These are phyloP conservation scores for Helotiales sp. DNA, from an alignment of 2,329 filamentous ascomycete species.

Conservation along the genomic window DNA sequence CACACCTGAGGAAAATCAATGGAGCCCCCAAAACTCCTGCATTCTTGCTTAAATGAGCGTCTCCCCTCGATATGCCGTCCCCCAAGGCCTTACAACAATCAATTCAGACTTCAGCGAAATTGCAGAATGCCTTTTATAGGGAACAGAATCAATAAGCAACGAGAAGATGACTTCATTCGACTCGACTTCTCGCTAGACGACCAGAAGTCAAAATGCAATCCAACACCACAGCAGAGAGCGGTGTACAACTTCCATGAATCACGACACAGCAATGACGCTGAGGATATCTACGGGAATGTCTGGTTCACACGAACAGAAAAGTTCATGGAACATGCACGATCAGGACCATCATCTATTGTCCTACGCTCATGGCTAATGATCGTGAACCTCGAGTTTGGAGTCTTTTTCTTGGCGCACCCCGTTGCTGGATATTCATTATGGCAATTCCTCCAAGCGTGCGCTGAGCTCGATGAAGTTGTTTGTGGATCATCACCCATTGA, in stretches of 20 bases:
- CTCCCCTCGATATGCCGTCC: too few relatives aligned
- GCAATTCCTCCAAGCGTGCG: slow-evolving; percentile 13
- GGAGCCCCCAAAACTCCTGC: too few relatives aligned
- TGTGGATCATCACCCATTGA: not conserved
- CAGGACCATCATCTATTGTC: not conserved
- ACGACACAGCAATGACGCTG: slow-evolving; percentile 6
- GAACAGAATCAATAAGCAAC: not conserved
- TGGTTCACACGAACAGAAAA: slow-evolving; percentile 4
- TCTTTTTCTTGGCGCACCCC: slow-evolving; percentile 11
- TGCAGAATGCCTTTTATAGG: not conserved
- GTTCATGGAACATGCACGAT: not conserved
- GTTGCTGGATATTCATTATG: slow-evolving; percentile 13
- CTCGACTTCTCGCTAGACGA: not conserved
- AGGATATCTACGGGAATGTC: slow-evolving; percentile 10
- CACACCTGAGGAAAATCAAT: too few relatives aligned
- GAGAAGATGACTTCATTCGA: not conserved
- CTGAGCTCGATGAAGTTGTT: slow-evolving; percentile 10
- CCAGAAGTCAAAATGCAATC: not conserved
- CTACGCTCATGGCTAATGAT: not conserved
- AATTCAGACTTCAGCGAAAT: not conserved
- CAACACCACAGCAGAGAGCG: slow-evolving; percentile 7
- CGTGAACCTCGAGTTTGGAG: slow-evolving; percentile 8
- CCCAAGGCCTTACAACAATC: too few relatives aligned
- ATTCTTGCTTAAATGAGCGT: too few relatives aligned
- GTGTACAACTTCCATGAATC: slow-evolving; percentile 13